phyloP scores from a whole-genome alignment of 805 yeast genomes.

The Candida parachauliodes region DNA sequence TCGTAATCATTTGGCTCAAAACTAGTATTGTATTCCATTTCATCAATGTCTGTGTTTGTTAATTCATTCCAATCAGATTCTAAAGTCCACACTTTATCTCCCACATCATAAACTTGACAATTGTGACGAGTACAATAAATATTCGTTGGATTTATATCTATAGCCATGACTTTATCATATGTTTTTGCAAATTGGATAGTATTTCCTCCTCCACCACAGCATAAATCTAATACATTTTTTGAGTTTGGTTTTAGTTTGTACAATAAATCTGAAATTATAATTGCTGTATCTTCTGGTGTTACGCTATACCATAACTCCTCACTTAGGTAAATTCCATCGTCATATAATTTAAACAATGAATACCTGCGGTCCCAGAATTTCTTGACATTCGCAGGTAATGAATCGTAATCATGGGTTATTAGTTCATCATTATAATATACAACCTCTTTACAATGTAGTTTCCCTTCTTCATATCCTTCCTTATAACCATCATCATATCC shows the following conservation, averaged over 20 bases:
- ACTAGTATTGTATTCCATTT: too few species aligned
- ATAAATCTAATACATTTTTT: conserved; percentile 55
- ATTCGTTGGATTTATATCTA: conserved; percentile 60
- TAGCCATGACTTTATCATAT: conserved; percentile 56
- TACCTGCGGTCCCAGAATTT: conserved; percentile 67
- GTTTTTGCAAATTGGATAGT: conserved; percentile 66
- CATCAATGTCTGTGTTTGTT: conserved; percentile 6
- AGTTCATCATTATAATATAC: conserved; percentile 12
- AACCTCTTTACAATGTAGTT: background rate
- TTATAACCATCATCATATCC: conserved; percentile 2
- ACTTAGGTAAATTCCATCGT: conserved; percentile 66
- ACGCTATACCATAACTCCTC: conserved; percentile 83
- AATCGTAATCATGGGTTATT: conserved; percentile 33
- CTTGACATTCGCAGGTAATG: conserved; percentile 37
- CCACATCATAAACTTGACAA: conserved; percentile 58
- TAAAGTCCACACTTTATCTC: conserved; percentile 46
- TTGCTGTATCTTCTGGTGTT: conserved; percentile 76
- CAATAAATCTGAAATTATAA: conserved; percentile 52
- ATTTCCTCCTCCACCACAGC: conserved; percentile 90
- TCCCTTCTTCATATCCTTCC: conserved; percentile 1
- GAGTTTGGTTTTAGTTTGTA: conserved; percentile 50
- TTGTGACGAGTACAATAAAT: conserved; percentile 66
- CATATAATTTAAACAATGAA: conserved; percentile 56
- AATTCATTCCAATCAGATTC: conserved; percentile 48
- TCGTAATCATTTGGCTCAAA: conserved; percentile 12